Evolutionary conservation across 495 filamentous ascomycete species (phyloP), one percentile per base, ranked within the genome.

Genomic region (Podospora appendiculata): DNA sequence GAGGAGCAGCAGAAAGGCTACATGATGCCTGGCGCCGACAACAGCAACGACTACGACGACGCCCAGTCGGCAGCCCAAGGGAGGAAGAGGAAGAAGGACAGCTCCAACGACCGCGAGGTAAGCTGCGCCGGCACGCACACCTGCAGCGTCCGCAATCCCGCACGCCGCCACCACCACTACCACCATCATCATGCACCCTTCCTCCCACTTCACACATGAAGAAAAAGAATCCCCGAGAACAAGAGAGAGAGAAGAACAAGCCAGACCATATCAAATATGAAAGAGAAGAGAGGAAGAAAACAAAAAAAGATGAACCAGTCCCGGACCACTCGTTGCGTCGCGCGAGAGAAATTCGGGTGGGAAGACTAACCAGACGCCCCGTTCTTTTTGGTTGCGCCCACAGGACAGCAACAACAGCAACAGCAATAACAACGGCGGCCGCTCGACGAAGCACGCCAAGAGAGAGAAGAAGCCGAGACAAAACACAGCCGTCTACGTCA

Each of bases 401-500:
- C 61, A 67, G 61, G 64, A 60, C 45, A 54, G 39, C 49, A 53
- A 45, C 35, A 49, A 54, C 53, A 47, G 49, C 25, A 55, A 36
- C 36, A 59, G 54, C 33, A 19, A 50, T n/a, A 53, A 55, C 43
- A 60, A 57, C 39, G 64, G 54, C 25, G 54, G 50, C 18, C 60
- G 61, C 40, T 43, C 58, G 8, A 45, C 53, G 35, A 64, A 61
- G 25, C 50, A 54, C 41, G 55, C 61, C 61, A 69, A 60, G 55
- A 58, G 54, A 60, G 54, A 51, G 55, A 41, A 41, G 62, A 65
- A 66, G 3, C 60, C 64, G 3, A 79, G 84, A 49, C 80, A 89
- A 51, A 98, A 97, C 63, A 92, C 85, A 2, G 94, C 93, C 17
- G 77, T 99, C 46, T 99, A 88, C 66, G 83, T 97, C 39, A 94